A percentile compares a stretch with the other conserved stretches of the same genome.
phyloP scores from a whole-genome alignment of 2,329 filamentous ascomycete species.

The Tolypocladium ovalisporum region DNA sequence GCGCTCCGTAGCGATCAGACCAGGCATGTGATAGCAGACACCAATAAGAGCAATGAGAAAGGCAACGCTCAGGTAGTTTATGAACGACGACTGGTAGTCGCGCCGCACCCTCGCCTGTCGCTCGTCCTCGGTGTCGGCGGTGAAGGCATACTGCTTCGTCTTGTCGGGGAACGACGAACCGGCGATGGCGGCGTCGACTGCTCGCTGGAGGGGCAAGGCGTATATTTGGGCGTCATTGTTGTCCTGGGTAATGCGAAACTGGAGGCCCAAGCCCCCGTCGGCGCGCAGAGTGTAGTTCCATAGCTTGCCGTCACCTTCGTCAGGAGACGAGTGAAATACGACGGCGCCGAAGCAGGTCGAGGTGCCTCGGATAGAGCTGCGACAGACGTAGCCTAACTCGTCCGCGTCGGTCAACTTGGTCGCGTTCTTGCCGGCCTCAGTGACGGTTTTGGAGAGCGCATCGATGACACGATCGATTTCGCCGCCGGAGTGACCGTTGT shows the following conservation, averaged over 20 bases:
- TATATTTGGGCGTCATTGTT: constrained; percentile 72
- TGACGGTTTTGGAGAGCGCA: constrained; percentile 42
- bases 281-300: constrained; percentile 85
- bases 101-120: constrained; percentile 57
- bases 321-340: constrained; percentile 65
- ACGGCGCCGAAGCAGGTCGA: constrained; percentile 64
- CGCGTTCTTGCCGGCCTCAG: constrained; percentile 41
- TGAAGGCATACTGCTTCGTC: constrained; percentile 52
- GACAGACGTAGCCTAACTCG: constrained; percentile 48
- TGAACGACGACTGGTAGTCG: constrained; percentile 55
- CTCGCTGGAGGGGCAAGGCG: constrained; percentile 65
- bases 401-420: not conserved
- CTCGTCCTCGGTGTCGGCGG: constrained; percentile 23
- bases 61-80: constrained; percentile 65
- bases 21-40: constrained; percentile 77
- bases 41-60: constrained; percentile 74
- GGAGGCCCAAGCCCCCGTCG: constrained; percentile 53
- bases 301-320: constrained; percentile 49
- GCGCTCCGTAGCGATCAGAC: constrained; percentile 74
- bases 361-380: constrained; percentile 52
- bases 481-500: constrained; percentile 59
- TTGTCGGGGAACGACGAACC: constrained; percentile 38
- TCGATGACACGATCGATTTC: constrained; percentile 65
- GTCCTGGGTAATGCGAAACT: constrained; percentile 51
- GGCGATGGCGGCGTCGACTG: constrained; percentile 65